Evolutionary conservation across 1,139 yeast genomes (phyloP), one percentile per base, ranked within the genome.

Genomic region (Yamadazyma oceani): DNA sequence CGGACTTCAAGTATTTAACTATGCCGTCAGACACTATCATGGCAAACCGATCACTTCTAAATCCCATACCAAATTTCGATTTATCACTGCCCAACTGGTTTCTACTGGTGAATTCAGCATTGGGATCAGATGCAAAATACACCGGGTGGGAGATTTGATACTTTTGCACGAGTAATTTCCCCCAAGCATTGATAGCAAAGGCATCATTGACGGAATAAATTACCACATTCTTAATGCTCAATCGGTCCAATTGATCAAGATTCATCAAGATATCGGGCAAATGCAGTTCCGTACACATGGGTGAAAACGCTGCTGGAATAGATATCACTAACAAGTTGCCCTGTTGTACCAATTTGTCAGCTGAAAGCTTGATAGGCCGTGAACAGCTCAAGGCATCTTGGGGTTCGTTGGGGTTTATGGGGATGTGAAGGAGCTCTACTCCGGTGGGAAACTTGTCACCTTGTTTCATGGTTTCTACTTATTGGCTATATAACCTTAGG

Each of bases 271-370:
- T 85, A 8, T 81, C 85, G 17, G 96, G 97, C 48, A 89, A 76
- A 64, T 89, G 96, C 47, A 73, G 66, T 46, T 80, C 85, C 16
- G 94, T 81, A 65, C 96, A 88, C 3, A 95, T 81, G 45, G 96
- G 96, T 17, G 96, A 86, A 71, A 87, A 88, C 8, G 96, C 95
- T 37, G 95, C 96, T 40, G 96, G 96, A 22, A 86, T 94, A 37
- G 90, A 73, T 24, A 89, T 87, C 53, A 88, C 69, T 32, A 85
- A 78, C 30, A 85, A 69, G 47, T 75, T 77, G 10, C 58, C 51
- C 17, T 50, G 41, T 2, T 27, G 19, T 11, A 55, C 22, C 10
- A 58, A 42, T 17, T 54, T 46, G 39, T 58, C 62, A 9, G 60
- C 33, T 6, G 51, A 43, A 11, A 61, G 44, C 22, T 42, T 37